Evolutionary conservation across 352 stramenopile species (phyloP).

Genomic region (Saprolegnia diclina): DNA sequence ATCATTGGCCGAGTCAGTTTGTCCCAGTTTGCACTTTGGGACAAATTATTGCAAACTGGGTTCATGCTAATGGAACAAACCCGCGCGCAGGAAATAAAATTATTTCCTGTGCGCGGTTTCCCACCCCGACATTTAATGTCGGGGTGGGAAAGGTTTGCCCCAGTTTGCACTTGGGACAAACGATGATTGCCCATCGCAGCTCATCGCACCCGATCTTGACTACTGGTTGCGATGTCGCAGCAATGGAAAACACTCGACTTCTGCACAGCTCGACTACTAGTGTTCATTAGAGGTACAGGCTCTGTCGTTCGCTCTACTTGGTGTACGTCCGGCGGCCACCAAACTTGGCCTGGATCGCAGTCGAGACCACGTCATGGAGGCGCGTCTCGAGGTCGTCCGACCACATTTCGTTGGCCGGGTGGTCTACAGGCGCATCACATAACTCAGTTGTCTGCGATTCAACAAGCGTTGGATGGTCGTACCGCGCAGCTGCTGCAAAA

Average conservation of each 20-base stretch:
- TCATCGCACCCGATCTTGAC: background rate
- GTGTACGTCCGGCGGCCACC: background rate
- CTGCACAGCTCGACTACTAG: no score
- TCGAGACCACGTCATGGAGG: constrained; percentile 28
- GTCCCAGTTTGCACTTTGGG: background rate
- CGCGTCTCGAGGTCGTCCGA: constrained; percentile 46
- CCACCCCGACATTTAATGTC: no score
- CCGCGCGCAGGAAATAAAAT: no score
- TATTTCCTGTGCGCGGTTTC: no score
- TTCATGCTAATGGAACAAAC: no score
- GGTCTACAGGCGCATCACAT: constrained; percentile 8
- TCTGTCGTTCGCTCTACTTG: no score
- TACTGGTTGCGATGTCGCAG: no score
- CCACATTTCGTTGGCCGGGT: constrained; percentile 48
- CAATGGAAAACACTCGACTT: no score
- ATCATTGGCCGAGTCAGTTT: background rate
- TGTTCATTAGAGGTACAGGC: no score
- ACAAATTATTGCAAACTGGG: no score
- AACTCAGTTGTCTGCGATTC: background rate
- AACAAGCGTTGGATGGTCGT: no score
- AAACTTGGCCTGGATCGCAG: background rate
- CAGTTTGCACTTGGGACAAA: background rate
- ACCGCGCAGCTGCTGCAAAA: constrained; percentile 46
- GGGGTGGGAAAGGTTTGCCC: background rate
- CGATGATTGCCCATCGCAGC: background rate